Evolutionary conservation across 495 filamentous ascomycete species (phyloP), one percentile per base, ranked within the genome.

Genomic region (Penicillium coprophilum): DNA sequence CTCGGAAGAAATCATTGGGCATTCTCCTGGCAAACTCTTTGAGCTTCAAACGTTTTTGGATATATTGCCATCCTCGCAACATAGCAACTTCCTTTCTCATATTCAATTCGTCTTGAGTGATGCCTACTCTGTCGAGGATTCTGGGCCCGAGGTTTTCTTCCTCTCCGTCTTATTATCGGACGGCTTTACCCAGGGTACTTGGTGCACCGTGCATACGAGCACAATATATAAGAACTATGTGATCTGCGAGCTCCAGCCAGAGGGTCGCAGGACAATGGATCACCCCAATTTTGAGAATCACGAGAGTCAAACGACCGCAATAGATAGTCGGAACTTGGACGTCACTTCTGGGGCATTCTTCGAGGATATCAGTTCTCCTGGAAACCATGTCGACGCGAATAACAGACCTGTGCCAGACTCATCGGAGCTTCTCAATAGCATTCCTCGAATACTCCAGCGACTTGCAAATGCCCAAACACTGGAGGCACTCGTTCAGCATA

Each of bases 221-320:
- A 73, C 80, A 24, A 65, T 68, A 0, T 82, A 87, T 57, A 71
- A 79, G 19, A 66, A 71, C 0, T 83, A 89, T 28, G 74, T 94
- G 23, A 87, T 96, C 21, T 95, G 90, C 74, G 92, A 96, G 61
- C 88, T 96, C 57, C 91, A 96, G 67, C 74, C 88, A 4, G 87
- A 92, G 24, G 82, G 78, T 48, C 73, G 79, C 32, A 9, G 87
- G 12, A 51, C 34, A n/a, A 30, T 19, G 9, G 85, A 8, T 11
- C n/a, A 27, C 4, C 6, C 31, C 19, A 13, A 36, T 13, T n/a
- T 46, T 7, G 12, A 85, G 85, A 0, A 63, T 70, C 5, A 80
- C 87, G 63, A 88, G 4, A 36, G 13, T 36, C 21, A 17, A 38
- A 4, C 5, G 9, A 12, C 17, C 32, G 43, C 6, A 30, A 23